phyloP scores from a whole-genome alignment of 2,329 filamentous ascomycete genomes.

The Xylariaceae sp. region DNA sequence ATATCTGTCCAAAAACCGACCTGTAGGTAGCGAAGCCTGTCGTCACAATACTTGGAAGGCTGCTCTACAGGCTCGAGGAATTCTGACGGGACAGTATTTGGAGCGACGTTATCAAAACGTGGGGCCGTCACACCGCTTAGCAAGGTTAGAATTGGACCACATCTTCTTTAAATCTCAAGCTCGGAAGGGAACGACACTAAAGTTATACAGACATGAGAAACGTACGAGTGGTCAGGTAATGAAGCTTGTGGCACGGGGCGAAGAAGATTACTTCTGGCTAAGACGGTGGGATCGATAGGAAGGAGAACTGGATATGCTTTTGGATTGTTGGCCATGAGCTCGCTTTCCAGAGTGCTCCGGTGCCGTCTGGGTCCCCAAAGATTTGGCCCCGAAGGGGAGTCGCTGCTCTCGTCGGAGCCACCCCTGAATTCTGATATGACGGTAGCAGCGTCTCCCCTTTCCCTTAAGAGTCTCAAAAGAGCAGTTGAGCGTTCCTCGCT shows the following conservation, averaged over 20 bases:
- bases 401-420: neutral
- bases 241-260: neutral
- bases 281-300: conserved; percentile 11
- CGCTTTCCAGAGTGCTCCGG: conserved; percentile 28
- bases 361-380: neutral
- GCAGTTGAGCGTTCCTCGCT: conserved; percentile 28
- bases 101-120: too few relatives aligned
- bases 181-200: neutral
- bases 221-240: neutral
- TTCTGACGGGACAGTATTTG: neutral
- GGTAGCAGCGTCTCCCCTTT: conserved; percentile 29
- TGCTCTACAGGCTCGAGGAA: neutral
- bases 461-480: conserved; percentile 33
- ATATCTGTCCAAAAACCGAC: conserved; percentile 23
- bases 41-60: conserved; percentile 13
- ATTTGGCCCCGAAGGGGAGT: neutral
- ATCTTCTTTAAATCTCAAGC: neutral
- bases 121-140: neutral
- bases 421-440: conserved; percentile 34
- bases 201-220: neutral
- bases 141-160: neutral
- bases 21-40: conserved; percentile 12
- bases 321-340: conserved; percentile 38
- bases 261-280: conserved; percentile 21
- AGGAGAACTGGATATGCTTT: conserved; percentile 31